Evolutionary conservation across 371 early-diverging fungal genomes (phyloP).

Genomic region (Mucor plumbeus): DNA sequence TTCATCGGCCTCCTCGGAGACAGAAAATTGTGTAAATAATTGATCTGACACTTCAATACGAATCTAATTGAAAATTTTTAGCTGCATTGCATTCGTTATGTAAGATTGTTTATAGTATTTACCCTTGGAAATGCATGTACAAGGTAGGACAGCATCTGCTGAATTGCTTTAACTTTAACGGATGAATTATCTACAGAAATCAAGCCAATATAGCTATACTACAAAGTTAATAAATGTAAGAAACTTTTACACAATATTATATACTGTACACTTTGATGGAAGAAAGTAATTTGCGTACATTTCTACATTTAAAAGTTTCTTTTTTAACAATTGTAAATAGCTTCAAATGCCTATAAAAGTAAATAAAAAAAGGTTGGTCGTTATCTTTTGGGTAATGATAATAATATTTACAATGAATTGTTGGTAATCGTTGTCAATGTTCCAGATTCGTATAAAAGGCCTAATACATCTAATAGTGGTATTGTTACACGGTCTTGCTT

Average conservation of each 20-base stretch:
- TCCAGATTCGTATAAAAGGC: conserved; percentile 67
- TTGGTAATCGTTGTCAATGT: conserved; percentile 45
- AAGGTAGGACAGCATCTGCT: conserved; percentile 53
- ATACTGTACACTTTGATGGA: conserved; percentile 52
- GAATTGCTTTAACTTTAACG: conserved; percentile 45
- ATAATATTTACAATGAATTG: conserved; percentile 37
- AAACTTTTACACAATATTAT: background rate
- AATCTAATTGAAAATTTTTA: conserved; percentile 32
- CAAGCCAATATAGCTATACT: conserved; percentile 45
- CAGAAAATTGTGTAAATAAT: conserved; percentile 49
- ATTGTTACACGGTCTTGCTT: conserved; percentile 69
- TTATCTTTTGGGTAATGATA: background rate
- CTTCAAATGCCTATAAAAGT: conserved; percentile 31
- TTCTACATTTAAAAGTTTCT: conserved; percentile 46
- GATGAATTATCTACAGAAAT: conserved; percentile 29
- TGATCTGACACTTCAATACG: conserved; percentile 58
- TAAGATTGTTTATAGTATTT: conserved; percentile 13
- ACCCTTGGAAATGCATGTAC: conserved; percentile 61
- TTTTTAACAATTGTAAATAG: conserved; percentile 36
- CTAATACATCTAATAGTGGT: conserved; percentile 71
- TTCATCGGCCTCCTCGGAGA: conserved; percentile 41
- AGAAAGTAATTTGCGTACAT: conserved; percentile 50
- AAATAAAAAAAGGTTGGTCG: background rate
- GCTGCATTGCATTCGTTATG: background rate
- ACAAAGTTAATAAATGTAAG: background rate